Base-by-base conservation (phyloP, 176 grass and related monocot genomes). In the Cenchrus fungigraminus region DNA sequence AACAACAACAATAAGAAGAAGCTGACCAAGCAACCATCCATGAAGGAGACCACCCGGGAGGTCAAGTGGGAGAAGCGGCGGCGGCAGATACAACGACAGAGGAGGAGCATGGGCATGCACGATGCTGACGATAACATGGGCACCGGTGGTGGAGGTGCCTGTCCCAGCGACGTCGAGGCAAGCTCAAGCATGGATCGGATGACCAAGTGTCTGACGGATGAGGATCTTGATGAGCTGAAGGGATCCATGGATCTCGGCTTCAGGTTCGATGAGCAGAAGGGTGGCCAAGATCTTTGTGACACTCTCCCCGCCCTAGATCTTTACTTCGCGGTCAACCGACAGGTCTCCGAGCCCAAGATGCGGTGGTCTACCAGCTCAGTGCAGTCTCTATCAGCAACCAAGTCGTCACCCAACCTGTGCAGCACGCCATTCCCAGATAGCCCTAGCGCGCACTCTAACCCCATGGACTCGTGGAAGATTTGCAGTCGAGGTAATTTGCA, bases 211-310 rank as follows among this genome's bases (percentile, higher is more conserved):
- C 67, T 92, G 1, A 92, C 87, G 14, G 91, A 92, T 2, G 91
- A 40, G 42, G 87, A 92, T 72, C 87, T 89, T 0, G 91, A 92
- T 4, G 91, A 92, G 58, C 65, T 92, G 31, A 87, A 52, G 50
- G 91, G 91, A 46, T 92, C 87, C 46, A 89, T 92, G 71, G 91
- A 92, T 53, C 84, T 92, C 0, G 91, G 91, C 1, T 92, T 92
- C 31, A 60, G 87, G 3, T 92, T 92, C 43, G 78, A 92, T 0
- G 87, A 90, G 77, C 65, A 87, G 20, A 84, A 85, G 13, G 87
- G 91, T 0, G 87, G 87, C 0, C 84, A 87, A n/a, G 29, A 87
- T 72, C 91, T 92, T 9, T 89, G 91, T 22, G 87, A 92, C 59
- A 92, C 91, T 9, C 87, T 92, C 20, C 91, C 87, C 0, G 87